Conservation (phyloP, 2,329 filamentous ascomycete genomes). For the Alternaria brassicicola region DNA sequence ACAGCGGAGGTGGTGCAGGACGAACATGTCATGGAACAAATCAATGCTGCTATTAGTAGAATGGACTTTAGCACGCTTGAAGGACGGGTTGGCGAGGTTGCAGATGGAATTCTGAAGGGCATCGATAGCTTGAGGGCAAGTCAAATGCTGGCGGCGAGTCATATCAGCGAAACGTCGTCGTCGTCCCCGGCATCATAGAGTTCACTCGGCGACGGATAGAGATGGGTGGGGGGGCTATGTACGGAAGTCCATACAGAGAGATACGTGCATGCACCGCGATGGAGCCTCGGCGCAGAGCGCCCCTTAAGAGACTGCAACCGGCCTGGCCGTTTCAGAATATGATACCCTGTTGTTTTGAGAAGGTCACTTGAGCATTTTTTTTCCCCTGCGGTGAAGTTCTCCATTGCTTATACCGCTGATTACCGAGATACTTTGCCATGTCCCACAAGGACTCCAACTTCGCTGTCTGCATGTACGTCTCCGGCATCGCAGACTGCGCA, state of each 20-base stretch:
- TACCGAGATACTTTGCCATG: conserved; percentile 18
- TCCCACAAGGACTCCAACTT: not conserved
- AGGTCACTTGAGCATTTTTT: conserved; percentile 30
- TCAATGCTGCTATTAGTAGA: conserved; percentile 69
- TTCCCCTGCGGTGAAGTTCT: conserved; percentile 18
- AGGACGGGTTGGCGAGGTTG: conserved; percentile 64
- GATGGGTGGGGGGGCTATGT: conserved; percentile 30
- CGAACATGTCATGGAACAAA: conserved; percentile 72
- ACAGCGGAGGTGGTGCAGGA: conserved; percentile 81
- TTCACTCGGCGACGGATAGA: conserved; percentile 29
- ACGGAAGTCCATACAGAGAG: conserved; percentile 19
- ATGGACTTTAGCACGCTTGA: conserved; percentile 68
- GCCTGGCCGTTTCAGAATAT: conserved; percentile 19
- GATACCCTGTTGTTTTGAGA: conserved; percentile 21
- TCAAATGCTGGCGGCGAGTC: conserved; percentile 10
- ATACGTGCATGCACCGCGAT: conserved; percentile 17
- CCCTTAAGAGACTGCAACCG: conserved; percentile 2
- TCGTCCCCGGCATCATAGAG: conserved; percentile 7
- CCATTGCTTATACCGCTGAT: conserved; percentile 28
- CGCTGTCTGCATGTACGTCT: not conserved
- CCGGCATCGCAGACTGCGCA: conserved; percentile 6
- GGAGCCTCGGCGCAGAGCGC: conserved; percentile 13
- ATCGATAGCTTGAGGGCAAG: conserved; percentile 34
- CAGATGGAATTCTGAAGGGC: conserved; percentile 44
- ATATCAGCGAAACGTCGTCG: not conserved